Evolutionary conservation across 2,329 filamentous ascomycete genomes (phyloP).

Genomic region (Penicillium sp.): DNA sequence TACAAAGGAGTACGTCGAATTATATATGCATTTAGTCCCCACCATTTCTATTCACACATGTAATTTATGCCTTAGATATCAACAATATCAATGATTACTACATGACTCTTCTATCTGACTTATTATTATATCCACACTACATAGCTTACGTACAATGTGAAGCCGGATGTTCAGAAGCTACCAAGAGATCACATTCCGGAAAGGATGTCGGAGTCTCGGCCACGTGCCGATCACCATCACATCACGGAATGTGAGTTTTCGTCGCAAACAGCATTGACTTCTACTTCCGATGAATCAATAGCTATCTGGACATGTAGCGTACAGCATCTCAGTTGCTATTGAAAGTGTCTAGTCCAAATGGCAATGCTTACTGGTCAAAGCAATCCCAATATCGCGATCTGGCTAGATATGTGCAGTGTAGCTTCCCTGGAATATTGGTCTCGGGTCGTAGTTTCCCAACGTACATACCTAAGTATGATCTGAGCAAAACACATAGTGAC

Average conservation of each 20-base stretch:
- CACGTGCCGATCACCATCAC: constrained; percentile 2
- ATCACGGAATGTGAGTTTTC: constrained; percentile 5
- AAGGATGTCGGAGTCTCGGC: neutral
- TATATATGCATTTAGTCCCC: too few species aligned
- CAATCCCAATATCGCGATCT: neutral
- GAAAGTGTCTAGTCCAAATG: neutral
- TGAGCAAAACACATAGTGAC: constrained; percentile 2
- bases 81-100: too few species aligned
- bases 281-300: neutral
- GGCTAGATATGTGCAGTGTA: neutral
- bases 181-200: constrained; percentile 2
- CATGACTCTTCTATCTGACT: too few species aligned
- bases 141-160: neutral
- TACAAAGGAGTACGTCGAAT: too few species aligned
- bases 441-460: neutral
- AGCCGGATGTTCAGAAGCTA: neutral
- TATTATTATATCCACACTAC: neutral
- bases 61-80: too few species aligned
- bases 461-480: neutral
- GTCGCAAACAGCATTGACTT: constrained; percentile 1
- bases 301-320: neutral
- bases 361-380: neutral
- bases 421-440: neutral
- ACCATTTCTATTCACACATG: too few species aligned
- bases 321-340: neutral